Conservation (phyloP, 129 eudicot genomes). For the Logfia minima region DNA sequence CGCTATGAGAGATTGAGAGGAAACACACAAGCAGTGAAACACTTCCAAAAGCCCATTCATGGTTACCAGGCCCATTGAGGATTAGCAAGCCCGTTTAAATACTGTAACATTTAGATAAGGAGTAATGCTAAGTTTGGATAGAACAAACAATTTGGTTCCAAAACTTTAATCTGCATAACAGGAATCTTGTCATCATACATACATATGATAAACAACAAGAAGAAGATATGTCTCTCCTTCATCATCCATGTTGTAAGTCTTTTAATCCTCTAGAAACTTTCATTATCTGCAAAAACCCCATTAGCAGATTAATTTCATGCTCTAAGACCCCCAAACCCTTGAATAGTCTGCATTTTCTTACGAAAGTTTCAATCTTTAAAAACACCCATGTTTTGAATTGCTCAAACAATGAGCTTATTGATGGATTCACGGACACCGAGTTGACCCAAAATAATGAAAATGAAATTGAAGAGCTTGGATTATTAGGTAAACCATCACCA, state of each 20-base stretch:
- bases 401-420: slow-evolving; percentile 53
- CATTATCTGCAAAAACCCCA: slow-evolving; percentile 22
- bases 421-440: slow-evolving; percentile 42
- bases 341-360: slow-evolving; percentile 23
- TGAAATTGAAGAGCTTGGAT: slow-evolving; percentile 67
- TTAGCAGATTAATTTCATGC: slow-evolving; percentile 23
- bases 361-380: slow-evolving; percentile 35
- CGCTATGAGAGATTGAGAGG: too few relatives aligned
- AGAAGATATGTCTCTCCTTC: slow-evolving; percentile 48
- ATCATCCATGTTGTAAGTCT: slow-evolving; percentile 32
- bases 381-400: slow-evolving; percentile 51
- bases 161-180: background rate
- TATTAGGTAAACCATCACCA: slow-evolving; percentile 69
- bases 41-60: background rate
- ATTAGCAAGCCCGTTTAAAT: background rate
- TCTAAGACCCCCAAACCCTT: slow-evolving; percentile 36
- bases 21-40: too few relatives aligned
- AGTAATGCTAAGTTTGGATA: background rate
- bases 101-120: background rate
- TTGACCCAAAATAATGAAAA: slow-evolving; percentile 38
- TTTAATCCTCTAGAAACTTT: slow-evolving; percentile 34
- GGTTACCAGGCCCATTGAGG: background rate
- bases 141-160: background rate
- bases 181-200: slow-evolving; percentile 13
- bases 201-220: background rate